These are phyloP conservation scores for Bocquillonia castaneifolia DNA, from an alignment of 441 rosid genomes.

Conservation along the genomic window DNA sequence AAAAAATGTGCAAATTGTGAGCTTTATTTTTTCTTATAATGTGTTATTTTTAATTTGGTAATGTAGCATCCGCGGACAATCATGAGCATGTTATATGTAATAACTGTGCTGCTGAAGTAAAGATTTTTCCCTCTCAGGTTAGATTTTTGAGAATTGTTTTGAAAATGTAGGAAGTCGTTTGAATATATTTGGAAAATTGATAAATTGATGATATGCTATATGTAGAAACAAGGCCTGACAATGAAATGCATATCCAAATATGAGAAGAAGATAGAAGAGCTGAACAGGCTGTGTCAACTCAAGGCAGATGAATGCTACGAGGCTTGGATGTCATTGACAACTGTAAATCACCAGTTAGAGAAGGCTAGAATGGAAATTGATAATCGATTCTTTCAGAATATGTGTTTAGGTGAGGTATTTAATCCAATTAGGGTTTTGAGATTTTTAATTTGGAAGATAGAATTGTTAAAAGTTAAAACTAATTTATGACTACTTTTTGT, in stretches of 20 bases:
- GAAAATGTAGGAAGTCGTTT: background rate
- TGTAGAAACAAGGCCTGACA: constrained; percentile 56
- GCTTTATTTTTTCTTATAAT: too few species aligned
- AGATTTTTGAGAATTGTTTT: constrained; percentile 2
- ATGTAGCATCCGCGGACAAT: constrained; percentile 15
- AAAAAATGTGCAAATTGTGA: too few species aligned
- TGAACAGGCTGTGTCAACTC: constrained; percentile 45
- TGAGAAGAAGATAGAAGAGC: constrained; percentile 73
- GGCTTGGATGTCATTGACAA: constrained; percentile 85
- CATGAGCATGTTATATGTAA: constrained; percentile 41
- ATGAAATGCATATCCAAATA: constrained; percentile 55
- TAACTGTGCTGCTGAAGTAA: constrained; percentile 55
- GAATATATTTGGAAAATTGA: too few species aligned
- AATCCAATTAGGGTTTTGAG: background rate
- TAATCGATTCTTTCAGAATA: constrained; percentile 47
- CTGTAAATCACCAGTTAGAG: constrained; percentile 67
- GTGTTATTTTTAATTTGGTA: too few species aligned
- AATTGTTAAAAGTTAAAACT: too few species aligned
- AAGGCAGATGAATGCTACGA: constrained; percentile 81
- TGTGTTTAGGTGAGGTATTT: constrained; percentile 54
- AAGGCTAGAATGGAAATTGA: constrained; percentile 75
- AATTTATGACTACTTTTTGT: background rate
- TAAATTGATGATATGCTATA: background rate
- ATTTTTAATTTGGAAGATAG: background rate
- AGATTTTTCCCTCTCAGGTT: constrained; percentile 58